Evolutionary conservation across 371 early-diverging fungal species (phyloP), one percentile per base, ranked within the genome.

Genomic region (Smittium mucronatum): DNA sequence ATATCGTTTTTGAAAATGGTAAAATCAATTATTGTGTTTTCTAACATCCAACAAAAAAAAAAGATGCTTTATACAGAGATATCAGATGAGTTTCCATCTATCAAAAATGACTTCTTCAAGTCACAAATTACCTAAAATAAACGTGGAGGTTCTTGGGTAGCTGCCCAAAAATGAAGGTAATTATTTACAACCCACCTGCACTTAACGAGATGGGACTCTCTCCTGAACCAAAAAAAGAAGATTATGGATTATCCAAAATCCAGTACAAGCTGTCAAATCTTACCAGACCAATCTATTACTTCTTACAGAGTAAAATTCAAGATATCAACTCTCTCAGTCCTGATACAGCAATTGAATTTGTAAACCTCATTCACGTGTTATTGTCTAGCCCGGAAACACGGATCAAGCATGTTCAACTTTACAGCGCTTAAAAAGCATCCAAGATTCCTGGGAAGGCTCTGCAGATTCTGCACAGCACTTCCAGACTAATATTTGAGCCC

Each of bases 31-130:
- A n/a, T n/a, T n/a, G n/a, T n/a, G n/a, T n/a, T n/a, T n/a, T n/a
- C n/a, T n/a, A n/a, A n/a, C n/a, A n/a, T n/a, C n/a, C 47, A 8
- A 47, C 47, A 47, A 47, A 47, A 25, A 47, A 25, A 47, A 47
- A 8, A 15, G 8, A 15, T 47, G 25, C 47, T 25, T 15, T 61
- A n/a, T n/a, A 15, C 63, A 61, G n/a, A 61, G 63, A 15, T 61
- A 16, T 26, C 15, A 61, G 11, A 61, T 29, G 26, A 8, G 15
- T 15, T 61, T 26, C 26, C 63, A 61, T 26, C 29, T 15, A 26
- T 61, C n/a, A 29, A n/a, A 17, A n/a, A n/a, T 5, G 64, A 64
- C 64, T 64, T 64, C 31, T 64, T 64, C 31, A 64, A 36, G 36
- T 34, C 34, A 17, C 33, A 11, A 25, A 16, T 64, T 64, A 25